A percentile compares a stretch with the other conserved stretches of the same genome.
Evolutionary conservation across 805 yeast species (phyloP).

Genomic region (Lipomyces starkeyi): DNA sequence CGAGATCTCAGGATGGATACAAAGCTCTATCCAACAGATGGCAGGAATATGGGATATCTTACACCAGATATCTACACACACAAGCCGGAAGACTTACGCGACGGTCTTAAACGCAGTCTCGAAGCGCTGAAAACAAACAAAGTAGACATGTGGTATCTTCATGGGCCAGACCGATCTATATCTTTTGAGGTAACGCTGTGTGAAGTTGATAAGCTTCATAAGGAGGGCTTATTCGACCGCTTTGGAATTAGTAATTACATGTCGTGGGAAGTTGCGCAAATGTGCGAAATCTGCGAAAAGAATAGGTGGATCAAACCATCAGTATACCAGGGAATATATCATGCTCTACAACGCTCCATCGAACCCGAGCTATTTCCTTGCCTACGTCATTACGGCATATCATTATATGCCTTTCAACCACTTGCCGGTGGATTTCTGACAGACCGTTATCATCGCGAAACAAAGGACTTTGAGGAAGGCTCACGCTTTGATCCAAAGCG

Average conservation of each 20-base stretch:
- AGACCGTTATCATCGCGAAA: constrained; percentile 6
- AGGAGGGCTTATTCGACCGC: constrained; percentile 38
- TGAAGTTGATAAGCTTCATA: constrained; percentile 38
- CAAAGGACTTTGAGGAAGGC: background rate
- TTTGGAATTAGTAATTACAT: constrained; percentile 42
- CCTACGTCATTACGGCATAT: constrained; percentile 34
- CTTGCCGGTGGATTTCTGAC: constrained; percentile 14
- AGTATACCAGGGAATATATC: constrained; percentile 17
- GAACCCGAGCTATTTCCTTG: constrained; percentile 32
- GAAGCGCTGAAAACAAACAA: constrained; percentile 30
- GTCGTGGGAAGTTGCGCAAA: constrained; percentile 37
- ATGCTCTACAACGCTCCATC: constrained; percentile 10
- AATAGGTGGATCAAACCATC: constrained; percentile 16
- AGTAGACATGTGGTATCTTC: constrained; percentile 34
- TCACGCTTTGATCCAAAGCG: constrained; percentile 2
- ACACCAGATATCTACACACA: background rate
- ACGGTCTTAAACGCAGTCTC: constrained; percentile 31
- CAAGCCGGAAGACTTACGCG: background rate
- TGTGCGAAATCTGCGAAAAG: constrained; percentile 16
- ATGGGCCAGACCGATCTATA: constrained; percentile 39
- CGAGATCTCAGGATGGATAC: constrained; percentile 34
- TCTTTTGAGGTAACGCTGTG: constrained; percentile 41
- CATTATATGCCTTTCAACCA: constrained; percentile 43
- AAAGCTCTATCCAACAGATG: constrained; percentile 36
- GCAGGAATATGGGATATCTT: too few species aligned